Conservation (phyloP, 2,329 filamentous ascomycete genomes). For the Aspergillus intermedius region DNA sequence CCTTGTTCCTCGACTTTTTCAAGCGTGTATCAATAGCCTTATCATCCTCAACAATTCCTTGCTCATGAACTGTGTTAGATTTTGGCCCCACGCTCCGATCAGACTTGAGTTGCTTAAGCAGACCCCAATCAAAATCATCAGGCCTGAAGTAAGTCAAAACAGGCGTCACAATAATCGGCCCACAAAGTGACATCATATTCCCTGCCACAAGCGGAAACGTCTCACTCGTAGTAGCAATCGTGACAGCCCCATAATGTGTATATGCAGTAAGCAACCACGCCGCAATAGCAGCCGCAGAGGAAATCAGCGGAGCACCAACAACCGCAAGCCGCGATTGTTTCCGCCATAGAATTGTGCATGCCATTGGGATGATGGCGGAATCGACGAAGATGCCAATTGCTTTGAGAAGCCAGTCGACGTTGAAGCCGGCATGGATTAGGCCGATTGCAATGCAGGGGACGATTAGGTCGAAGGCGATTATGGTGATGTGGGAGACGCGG, state of each 20-base stretch:
- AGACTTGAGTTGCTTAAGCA: too few relatives aligned
- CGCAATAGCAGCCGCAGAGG: constrained; percentile 61
- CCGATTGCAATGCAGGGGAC: constrained; percentile 75
- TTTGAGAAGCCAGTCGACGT: constrained; percentile 82
- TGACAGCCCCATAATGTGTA: constrained; percentile 61
- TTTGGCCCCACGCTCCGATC: too few relatives aligned
- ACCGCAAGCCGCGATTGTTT: constrained; percentile 72
- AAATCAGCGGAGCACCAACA: constrained; percentile 62
- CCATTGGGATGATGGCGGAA: constrained; percentile 73
- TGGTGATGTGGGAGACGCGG: constrained; percentile 68
- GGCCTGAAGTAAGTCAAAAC: too few relatives aligned
- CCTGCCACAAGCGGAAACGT: constrained; percentile 43
- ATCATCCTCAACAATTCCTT: too few relatives aligned
- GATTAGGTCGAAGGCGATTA: constrained; percentile 65
- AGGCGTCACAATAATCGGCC: too few relatives aligned
- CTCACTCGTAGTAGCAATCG: constrained; percentile 69
- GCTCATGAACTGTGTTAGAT: too few relatives aligned
- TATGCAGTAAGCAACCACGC: constrained; percentile 74
- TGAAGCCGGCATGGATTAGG: constrained; percentile 66
- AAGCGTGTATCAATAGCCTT: too few relatives aligned
- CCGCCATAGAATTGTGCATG: constrained; percentile 72
- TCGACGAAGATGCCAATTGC: constrained; percentile 91
- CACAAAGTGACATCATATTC: too few relatives aligned
- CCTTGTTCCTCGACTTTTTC: too few relatives aligned
- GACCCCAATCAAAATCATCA: too few relatives aligned